These are phyloP conservation scores for Candida qinlingensis DNA, from an alignment of 805 yeast species.

Conservation along the genomic window DNA sequence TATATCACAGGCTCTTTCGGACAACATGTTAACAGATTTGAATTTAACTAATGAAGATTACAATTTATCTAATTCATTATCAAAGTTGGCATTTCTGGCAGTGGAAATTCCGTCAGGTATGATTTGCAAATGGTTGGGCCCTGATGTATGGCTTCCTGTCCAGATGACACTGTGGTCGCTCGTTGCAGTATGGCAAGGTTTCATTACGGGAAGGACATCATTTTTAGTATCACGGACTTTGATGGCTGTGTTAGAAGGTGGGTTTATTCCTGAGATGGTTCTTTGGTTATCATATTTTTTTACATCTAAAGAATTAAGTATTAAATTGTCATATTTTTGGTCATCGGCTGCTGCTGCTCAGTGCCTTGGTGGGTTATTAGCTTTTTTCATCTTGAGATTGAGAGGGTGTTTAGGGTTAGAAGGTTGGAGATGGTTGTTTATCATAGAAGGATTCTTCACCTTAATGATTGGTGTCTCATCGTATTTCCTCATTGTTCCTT, in stretches of 20 bases:
- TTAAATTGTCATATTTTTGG: slow-evolving; percentile 59
- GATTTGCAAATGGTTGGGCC: slow-evolving; percentile 53
- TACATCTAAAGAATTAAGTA: slow-evolving; percentile 51
- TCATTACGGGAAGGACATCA: slow-evolving; percentile 34
- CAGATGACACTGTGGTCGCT: slow-evolving; percentile 55
- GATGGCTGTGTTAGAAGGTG: slow-evolving; percentile 56
- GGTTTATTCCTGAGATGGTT: slow-evolving; percentile 61
- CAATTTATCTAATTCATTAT: slow-evolving; percentile 56
- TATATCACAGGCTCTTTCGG: slow-evolving; percentile 52
- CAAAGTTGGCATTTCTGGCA: slow-evolving; percentile 30
- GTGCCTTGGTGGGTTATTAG: slow-evolving; percentile 43
- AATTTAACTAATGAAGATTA: slow-evolving; percentile 47
- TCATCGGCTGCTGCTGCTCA: slow-evolving; percentile 45
- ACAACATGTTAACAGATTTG: slow-evolving; percentile 32
- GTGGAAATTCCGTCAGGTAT: slow-evolving; percentile 58
- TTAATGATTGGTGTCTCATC: slow-evolving; percentile 44
- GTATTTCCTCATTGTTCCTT: slow-evolving; percentile 49
- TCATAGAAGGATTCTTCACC: slow-evolving; percentile 60
- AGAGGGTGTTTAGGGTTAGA: slow-evolving; percentile 39
- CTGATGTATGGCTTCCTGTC: slow-evolving; percentile 54
- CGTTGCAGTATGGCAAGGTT: slow-evolving; percentile 49
- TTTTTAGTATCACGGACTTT: slow-evolving; percentile 44
- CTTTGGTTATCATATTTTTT: slow-evolving; percentile 67
- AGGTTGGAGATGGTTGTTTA: slow-evolving; percentile 67
- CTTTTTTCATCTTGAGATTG: slow-evolving; percentile 49